Percentiles rank a stretch among this genome's conserved stretches.
Evolutionary conservation across 768 basidiomycete genomes (phyloP).

Genomic region (Goffeauzyma gilvescens): DNA sequence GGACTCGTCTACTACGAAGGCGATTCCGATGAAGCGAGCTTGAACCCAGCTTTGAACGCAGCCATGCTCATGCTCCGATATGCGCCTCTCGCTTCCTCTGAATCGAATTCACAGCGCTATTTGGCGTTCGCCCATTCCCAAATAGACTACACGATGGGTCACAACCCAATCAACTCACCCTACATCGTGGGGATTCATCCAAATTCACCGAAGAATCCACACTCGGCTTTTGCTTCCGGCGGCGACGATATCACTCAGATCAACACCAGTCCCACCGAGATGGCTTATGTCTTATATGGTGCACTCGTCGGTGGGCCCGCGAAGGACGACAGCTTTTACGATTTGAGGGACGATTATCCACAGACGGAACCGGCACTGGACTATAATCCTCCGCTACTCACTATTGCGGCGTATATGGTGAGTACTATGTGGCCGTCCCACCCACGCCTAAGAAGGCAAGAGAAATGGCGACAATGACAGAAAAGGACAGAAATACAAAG

Average conservation of each 20-base stretch:
- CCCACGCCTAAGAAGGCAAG: background rate
- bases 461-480: background rate
- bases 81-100: slow-evolving; percentile 48
- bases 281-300: slow-evolving; percentile 65
- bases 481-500: background rate
- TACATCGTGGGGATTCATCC: slow-evolving; percentile 80
- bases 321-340: slow-evolving; percentile 53
- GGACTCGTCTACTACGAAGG: slow-evolving; percentile 66
- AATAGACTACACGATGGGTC: slow-evolving; percentile 62
- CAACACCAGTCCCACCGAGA: slow-evolving; percentile 44
- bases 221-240: slow-evolving; percentile 73
- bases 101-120: background rate
- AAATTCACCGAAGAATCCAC: slow-evolving; percentile 76
- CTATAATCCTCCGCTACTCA: slow-evolving; percentile 77
- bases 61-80: slow-evolving; percentile 68
- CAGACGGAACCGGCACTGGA: slow-evolving; percentile 61
- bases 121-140: slow-evolving; percentile 59
- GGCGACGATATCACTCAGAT: slow-evolving; percentile 45
- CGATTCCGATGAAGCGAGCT: slow-evolving; percentile 52
- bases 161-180: slow-evolving; percentile 67
- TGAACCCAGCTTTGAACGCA: slow-evolving; percentile 72
- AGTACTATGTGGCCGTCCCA: background rate
- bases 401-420: slow-evolving; percentile 44
- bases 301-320: slow-evolving; percentile 78
- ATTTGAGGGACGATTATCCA: slow-evolving; percentile 43